phyloP scores from a whole-genome alignment of 768 basidiomycete genomes.

The Rhizopogon roseolus region DNA sequence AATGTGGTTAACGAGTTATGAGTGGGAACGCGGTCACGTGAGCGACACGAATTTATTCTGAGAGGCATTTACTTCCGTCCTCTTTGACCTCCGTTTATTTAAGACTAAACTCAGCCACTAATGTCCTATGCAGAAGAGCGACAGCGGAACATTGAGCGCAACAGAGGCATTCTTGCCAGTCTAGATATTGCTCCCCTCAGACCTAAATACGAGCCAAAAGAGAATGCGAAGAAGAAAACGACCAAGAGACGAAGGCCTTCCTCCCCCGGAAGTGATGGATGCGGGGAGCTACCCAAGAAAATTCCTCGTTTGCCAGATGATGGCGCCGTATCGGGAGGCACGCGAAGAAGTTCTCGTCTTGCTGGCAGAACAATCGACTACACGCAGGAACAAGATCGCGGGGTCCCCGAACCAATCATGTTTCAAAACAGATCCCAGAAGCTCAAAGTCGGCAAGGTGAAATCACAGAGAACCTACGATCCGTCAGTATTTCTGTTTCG shows the following conservation, averaged over 20 bases:
- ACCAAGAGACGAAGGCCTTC: constrained; percentile 39
- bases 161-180: constrained; percentile 35
- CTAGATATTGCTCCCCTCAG: constrained; percentile 37
- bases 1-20: not conserved
- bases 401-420: constrained; percentile 32
- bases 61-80: not conserved
- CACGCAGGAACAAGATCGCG: constrained; percentile 35
- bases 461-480: constrained; percentile 25
- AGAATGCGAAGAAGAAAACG: constrained; percentile 26
- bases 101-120: not conserved
- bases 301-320: constrained; percentile 26
- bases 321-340: constrained; percentile 16
- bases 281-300: constrained; percentile 19
- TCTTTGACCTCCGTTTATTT: too few species aligned
- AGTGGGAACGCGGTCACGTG: not conserved
- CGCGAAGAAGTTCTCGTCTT: constrained; percentile 67
- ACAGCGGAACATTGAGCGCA: constrained; percentile 33
- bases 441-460: constrained; percentile 31
- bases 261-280: constrained; percentile 18
- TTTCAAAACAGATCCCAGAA: constrained; percentile 29
- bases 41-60: not conserved
- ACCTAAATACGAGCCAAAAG: constrained; percentile 45
- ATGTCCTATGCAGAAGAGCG: constrained; percentile 30
- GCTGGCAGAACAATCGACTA: constrained; percentile 56
- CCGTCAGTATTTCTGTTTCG: constrained; percentile 19